Conservation (phyloP, 495 filamentous ascomycete genomes). For the Hypoxylon lienhwacheense region DNA sequence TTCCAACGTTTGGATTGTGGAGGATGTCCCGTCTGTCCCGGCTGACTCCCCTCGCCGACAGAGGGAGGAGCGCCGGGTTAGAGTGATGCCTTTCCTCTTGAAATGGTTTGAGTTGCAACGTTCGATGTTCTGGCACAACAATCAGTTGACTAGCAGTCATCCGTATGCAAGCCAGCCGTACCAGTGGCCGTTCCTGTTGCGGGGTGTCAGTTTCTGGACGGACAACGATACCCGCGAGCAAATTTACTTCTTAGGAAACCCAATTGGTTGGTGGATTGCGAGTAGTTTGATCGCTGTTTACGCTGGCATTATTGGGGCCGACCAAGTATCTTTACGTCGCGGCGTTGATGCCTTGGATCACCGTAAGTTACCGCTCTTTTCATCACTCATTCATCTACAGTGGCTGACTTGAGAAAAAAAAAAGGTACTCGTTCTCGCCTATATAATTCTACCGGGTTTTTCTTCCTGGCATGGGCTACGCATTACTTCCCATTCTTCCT, state of each 20-base stretch:
- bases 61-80: constrained; percentile 74
- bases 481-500: constrained; percentile 98
- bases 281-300: constrained; percentile 91
- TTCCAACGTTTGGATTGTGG: constrained; percentile 93
- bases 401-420: constrained; percentile 19
- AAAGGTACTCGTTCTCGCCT: constrained; percentile 85
- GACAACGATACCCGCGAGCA: constrained; percentile 94
- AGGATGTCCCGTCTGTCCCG: constrained; percentile 81
- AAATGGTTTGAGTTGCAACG: constrained; percentile 97
- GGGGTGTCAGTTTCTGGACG: constrained; percentile 99
- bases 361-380: constrained; percentile 64
- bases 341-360: constrained; percentile 92
- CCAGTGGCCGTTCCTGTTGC: constrained; percentile 95
- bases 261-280: constrained; percentile 95
- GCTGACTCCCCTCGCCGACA: constrained; percentile 66
- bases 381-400: not conserved
- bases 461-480: constrained; percentile 96
- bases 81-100: constrained; percentile 80
- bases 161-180: constrained; percentile 94
- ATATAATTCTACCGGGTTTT: constrained; percentile 98
- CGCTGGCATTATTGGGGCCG: constrained; percentile 85
- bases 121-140: constrained; percentile 99
- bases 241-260: constrained; percentile 98
- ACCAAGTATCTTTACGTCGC: constrained; percentile 88
- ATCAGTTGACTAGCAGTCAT: constrained; percentile 92